phyloP scores from a whole-genome alignment of 495 filamentous ascomycete species.

The Aspergillus affinis region DNA sequence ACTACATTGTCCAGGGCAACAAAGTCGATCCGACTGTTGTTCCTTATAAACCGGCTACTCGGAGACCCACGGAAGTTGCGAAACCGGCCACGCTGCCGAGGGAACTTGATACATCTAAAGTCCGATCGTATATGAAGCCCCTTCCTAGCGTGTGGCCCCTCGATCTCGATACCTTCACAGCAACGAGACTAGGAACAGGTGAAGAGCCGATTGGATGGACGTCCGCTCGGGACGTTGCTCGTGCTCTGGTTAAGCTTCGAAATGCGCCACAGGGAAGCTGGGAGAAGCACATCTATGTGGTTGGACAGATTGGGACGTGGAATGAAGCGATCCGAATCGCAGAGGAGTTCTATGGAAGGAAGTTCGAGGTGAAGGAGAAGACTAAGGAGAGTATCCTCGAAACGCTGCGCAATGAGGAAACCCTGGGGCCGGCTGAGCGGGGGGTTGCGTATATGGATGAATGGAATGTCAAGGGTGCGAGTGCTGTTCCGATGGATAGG shows the following conservation, averaged over 20 bases:
- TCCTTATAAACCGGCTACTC: background rate
- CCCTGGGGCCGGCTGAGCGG: background rate
- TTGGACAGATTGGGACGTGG: background rate
- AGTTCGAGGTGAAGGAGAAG: background rate
- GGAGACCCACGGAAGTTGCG: too few relatives aligned
- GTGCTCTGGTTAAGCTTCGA: background rate
- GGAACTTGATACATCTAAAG: background rate
- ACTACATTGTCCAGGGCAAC: background rate
- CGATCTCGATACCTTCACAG: background rate
- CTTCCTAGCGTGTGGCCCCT: background rate
- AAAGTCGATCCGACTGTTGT: background rate
- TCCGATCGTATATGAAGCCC: background rate
- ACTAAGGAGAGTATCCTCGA: background rate
- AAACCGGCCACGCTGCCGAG: background rate
- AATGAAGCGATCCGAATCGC: background rate
- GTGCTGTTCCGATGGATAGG: background rate
- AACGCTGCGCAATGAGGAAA: background rate
- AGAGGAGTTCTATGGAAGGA: background rate
- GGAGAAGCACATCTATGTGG: background rate
- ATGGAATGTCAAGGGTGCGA: background rate
- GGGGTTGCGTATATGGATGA: background rate
- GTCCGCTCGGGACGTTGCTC: background rate
- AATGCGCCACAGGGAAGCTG: background rate
- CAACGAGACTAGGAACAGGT: background rate
- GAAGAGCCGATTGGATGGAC: background rate